These are phyloP conservation scores for Agrostemma githago DNA, from an alignment of 148 eudicot species.

Conservation along the genomic window DNA sequence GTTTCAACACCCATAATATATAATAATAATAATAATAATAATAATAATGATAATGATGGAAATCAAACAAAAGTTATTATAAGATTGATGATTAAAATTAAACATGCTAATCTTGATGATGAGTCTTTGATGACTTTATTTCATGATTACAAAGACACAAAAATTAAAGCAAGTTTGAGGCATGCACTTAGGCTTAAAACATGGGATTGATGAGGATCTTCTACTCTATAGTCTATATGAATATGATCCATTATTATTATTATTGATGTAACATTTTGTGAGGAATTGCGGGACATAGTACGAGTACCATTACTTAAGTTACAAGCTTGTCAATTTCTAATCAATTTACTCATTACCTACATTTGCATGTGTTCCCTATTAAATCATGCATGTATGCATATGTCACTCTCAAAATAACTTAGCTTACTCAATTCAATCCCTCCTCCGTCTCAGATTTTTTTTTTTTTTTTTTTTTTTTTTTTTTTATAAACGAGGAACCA, in stretches of 20 bases:
- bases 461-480: too few species aligned
- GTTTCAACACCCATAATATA: slow-evolving; percentile 4
- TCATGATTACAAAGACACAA: slow-evolving; percentile 2
- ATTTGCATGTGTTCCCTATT: neutral
- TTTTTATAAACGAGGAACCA: too few species aligned
- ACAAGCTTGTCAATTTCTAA: slow-evolving; percentile 22
- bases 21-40: too few species aligned
- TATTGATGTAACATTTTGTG: slow-evolving; percentile 15
- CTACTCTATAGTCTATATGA: neutral
- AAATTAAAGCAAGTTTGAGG: slow-evolving; percentile 11
- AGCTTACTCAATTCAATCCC: too few species aligned
- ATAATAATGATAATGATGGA: slow-evolving; percentile 9
- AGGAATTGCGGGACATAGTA: slow-evolving; percentile 17
- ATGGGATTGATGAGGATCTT: slow-evolving; percentile 13
- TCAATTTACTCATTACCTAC: slow-evolving; percentile 13
- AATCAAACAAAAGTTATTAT: slow-evolving; percentile 3
- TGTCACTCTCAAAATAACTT: too few species aligned
- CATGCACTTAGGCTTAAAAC: slow-evolving; percentile 17
- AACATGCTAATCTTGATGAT: slow-evolving; percentile 9
- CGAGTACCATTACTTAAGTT: slow-evolving; percentile 15
- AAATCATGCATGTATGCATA: neutral
- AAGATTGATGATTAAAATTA: slow-evolving; percentile 16
- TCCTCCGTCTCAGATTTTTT: too few species aligned
- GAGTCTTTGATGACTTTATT: neutral
- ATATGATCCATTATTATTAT: too few species aligned